Conservation (phyloP, 345 rosid species). For the Abelmoschus esculentus region DNA sequence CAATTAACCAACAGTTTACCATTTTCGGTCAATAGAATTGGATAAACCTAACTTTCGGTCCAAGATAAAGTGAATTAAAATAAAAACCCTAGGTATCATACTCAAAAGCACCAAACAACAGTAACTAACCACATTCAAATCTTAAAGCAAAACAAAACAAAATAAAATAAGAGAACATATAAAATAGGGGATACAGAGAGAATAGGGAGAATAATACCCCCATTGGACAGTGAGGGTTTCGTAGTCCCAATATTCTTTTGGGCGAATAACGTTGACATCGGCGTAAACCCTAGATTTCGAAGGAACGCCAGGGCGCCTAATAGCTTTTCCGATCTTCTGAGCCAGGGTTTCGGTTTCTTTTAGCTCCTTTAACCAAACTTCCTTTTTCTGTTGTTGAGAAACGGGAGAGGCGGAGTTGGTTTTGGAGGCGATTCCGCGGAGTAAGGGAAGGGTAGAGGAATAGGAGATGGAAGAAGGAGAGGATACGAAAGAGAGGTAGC, state of each 20-base stretch:
- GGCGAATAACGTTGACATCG: slow-evolving; percentile 77
- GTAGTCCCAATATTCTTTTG: slow-evolving; percentile 73
- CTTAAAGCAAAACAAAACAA: background rate
- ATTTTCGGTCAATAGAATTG: background rate
- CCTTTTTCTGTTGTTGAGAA: slow-evolving; percentile 11
- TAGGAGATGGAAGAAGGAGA: background rate
- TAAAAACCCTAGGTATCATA: background rate
- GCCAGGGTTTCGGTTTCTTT: slow-evolving; percentile 65
- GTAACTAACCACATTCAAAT: background rate
- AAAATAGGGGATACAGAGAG: background rate
- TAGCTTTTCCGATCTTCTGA: slow-evolving; percentile 89
- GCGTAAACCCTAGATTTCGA: slow-evolving; percentile 93
- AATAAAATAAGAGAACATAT: background rate
- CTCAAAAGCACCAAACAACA: background rate
- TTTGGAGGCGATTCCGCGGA: slow-evolving; percentile 30
- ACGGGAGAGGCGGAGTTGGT: slow-evolving; percentile 13
- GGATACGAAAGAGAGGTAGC: slow-evolving; percentile 14
- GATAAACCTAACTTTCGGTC: background rate
- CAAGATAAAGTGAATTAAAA: background rate
- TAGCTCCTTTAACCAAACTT: slow-evolving; percentile 14
- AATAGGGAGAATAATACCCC: slow-evolving; percentile 39
- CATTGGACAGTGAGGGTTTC: slow-evolving; percentile 76
- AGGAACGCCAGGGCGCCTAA: slow-evolving; percentile 89
- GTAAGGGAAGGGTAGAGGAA: background rate
- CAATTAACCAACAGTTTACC: background rate